Evolutionary conservation across 495 filamentous ascomycete species (phyloP).

Genomic region (Jackrogersella multiformis): DNA sequence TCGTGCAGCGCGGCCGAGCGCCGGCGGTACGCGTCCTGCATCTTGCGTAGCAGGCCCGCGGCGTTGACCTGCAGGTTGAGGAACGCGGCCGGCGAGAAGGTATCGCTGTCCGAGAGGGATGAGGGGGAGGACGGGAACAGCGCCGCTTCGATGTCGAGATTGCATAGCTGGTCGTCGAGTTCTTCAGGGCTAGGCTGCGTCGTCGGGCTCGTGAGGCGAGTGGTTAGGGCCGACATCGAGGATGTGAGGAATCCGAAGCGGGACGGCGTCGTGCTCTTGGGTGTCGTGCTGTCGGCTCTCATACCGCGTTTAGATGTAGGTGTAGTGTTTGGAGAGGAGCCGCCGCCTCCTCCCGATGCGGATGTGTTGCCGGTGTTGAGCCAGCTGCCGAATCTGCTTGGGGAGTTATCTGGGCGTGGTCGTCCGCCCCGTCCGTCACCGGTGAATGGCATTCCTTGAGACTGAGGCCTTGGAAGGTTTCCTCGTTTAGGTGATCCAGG

Average conservation of each 20-base stretch:
- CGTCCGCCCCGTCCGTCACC: slow-evolving; percentile 48
- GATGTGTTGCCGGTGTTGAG: slow-evolving; percentile 44
- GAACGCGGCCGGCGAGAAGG: slow-evolving; percentile 72
- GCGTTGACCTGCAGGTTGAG: slow-evolving; percentile 76
- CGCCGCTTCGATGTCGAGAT: slow-evolving; percentile 69
- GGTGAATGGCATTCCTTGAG: slow-evolving; percentile 56
- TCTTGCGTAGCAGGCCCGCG: slow-evolving; percentile 65
- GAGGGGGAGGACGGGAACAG: slow-evolving; percentile 64
- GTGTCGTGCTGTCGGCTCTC: slow-evolving; percentile 38
- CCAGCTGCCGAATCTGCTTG: slow-evolving; percentile 48
- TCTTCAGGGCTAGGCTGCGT: slow-evolving; percentile 17
- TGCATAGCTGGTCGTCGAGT: slow-evolving; percentile 68
- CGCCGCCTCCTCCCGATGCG: slow-evolving; percentile 32
- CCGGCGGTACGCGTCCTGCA: slow-evolving; percentile 77
- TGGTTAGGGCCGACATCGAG: slow-evolving; percentile 54
- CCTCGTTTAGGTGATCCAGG: slow-evolving; percentile 46
- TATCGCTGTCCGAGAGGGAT: slow-evolving; percentile 52
- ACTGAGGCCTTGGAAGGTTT: slow-evolving; percentile 38
- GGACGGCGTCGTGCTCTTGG: slow-evolving; percentile 52
- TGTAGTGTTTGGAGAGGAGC: slow-evolving; percentile 40
- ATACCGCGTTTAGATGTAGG: slow-evolving; percentile 44
- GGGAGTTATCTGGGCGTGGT: slow-evolving; percentile 42
- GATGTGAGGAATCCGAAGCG: slow-evolving; percentile 51
- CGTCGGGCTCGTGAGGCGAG: slow-evolving; percentile 49
- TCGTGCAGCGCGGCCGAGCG: slow-evolving; percentile 68